Conservation (phyloP, 2,329 filamentous ascomycete species). For the Pochonia chlamydosporia region DNA sequence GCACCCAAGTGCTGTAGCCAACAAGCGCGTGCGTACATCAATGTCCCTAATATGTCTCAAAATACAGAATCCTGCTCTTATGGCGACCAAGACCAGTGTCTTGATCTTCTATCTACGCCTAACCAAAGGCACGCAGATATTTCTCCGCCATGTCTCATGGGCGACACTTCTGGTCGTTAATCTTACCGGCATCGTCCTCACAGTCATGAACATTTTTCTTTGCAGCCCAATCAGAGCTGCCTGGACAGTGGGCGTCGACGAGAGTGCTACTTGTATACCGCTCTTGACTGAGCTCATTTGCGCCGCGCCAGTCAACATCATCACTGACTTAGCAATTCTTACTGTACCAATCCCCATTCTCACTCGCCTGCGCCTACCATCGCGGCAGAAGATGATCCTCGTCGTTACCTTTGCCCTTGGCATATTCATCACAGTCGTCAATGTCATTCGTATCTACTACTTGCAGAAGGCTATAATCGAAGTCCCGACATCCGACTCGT, state of each 20-base stretch:
- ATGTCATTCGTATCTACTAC: conserved; percentile 86
- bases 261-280: conserved; percentile 43
- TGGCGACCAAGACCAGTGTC: conserved; percentile 90
- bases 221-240: conserved; percentile 69
- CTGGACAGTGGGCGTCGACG: conserved; percentile 42
- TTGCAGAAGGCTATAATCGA: conserved; percentile 64
- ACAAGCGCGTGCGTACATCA: no score
- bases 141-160: conserved; percentile 80
- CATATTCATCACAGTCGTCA: conserved; percentile 80
- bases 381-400: conserved; percentile 81
- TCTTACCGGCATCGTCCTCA: conserved; percentile 69
- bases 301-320: conserved; percentile 85
- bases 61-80: conserved; percentile 84
- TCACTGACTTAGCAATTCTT: conserved; percentile 83
- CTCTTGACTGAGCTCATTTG: conserved; percentile 59
- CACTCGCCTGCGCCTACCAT: conserved; percentile 77
- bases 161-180: conserved; percentile 73
- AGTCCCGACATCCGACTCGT: conserved; percentile 29
- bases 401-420: conserved; percentile 82
- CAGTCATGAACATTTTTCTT: conserved; percentile 82
- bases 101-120: conserved; percentile 84
- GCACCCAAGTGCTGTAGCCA: no score
- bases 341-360: conserved; percentile 84
- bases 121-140: conserved; percentile 67
- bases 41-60: no score